phyloP scores from a whole-genome alignment of 2,329 filamentous ascomycete species.

The Fusarium sp. region DNA sequence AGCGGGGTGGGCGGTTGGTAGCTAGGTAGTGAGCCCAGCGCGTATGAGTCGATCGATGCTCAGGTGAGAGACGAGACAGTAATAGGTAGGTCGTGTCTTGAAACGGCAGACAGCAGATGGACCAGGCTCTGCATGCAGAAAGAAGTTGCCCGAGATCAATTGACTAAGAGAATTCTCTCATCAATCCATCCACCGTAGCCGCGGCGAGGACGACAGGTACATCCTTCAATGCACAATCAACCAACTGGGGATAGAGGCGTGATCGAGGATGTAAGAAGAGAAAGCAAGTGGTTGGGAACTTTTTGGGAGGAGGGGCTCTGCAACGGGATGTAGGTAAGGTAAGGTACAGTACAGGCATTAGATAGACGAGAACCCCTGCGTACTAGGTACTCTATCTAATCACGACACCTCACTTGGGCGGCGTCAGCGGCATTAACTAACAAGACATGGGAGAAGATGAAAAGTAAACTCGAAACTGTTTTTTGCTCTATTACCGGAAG shows the following conservation, averaged over 20 bases:
- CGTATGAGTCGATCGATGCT: constrained; percentile 46
- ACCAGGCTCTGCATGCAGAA: constrained; percentile 28
- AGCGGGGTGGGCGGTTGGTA: constrained; percentile 35
- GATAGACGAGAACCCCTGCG: constrained; percentile 28
- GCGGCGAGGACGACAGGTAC: constrained; percentile 28
- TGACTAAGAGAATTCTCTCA: constrained; percentile 27
- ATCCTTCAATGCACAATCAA: constrained; percentile 25
- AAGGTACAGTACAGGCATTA: constrained; percentile 15
- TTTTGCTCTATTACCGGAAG: constrained; percentile 28
- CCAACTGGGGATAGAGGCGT: constrained; percentile 26
- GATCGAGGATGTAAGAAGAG: constrained; percentile 34
- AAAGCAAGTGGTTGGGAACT: constrained; percentile 33
- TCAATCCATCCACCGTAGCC: constrained; percentile 34
- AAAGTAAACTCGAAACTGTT: constrained; percentile 7
- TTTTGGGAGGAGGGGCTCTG: constrained; percentile 38
- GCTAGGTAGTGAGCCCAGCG: constrained; percentile 9
- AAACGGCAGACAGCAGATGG: constrained; percentile 10
- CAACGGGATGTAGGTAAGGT: constrained; percentile 6
- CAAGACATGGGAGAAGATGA: constrained; percentile 1
- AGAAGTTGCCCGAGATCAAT: constrained; percentile 23
- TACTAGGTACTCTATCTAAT: constrained; percentile 16
- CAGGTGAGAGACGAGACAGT: constrained; percentile 37
- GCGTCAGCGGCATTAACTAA: constrained; percentile 17
- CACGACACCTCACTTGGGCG: constrained; percentile 28
- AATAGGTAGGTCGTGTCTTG: constrained; percentile 15